Conservation (phyloP, 495 filamentous ascomycete species). For the Penicillium bialowiezense region DNA sequence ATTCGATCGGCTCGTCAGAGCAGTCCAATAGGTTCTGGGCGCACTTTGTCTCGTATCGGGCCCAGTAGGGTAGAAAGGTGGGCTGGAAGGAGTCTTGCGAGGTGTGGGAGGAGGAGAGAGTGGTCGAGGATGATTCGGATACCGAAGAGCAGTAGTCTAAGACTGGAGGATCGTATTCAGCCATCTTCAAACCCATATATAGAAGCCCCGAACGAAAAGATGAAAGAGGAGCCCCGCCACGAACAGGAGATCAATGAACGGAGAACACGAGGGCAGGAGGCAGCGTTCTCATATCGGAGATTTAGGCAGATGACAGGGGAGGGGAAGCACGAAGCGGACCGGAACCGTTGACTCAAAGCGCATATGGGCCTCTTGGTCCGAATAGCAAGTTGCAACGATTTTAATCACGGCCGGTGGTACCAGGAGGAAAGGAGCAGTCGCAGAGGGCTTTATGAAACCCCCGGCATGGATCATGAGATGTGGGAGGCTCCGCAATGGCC, state of each 20-base stretch:
- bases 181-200: constrained; percentile 30
- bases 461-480: constrained; percentile 20
- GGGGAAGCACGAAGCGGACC: background rate
- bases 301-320: constrained; percentile 3
- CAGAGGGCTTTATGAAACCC: constrained; percentile 8
- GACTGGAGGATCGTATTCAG: constrained; percentile 29
- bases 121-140: constrained; percentile 8
- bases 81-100: constrained; percentile 10
- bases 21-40: constrained; percentile 40
- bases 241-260: constrained; percentile 3
- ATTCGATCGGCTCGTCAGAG: constrained; percentile 45
- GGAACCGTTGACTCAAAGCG: constrained; percentile 10
- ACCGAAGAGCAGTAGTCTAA: constrained; percentile 14
- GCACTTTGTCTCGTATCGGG: constrained; percentile 35
- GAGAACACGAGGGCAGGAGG: constrained; percentile 11
- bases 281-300: constrained; percentile 13
- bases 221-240: background rate
- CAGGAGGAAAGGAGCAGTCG: too few species aligned
- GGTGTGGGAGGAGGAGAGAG: constrained; percentile 7
- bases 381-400: constrained; percentile 24
- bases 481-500: constrained; percentile 21
- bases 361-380: constrained; percentile 5
- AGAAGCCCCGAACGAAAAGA: background rate
- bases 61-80: constrained; percentile 42
- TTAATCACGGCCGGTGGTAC: constrained; percentile 16